Base-by-base conservation (phyloP, 1,284 basidiomycete genomes). In the Phlebopus sp. region DNA sequence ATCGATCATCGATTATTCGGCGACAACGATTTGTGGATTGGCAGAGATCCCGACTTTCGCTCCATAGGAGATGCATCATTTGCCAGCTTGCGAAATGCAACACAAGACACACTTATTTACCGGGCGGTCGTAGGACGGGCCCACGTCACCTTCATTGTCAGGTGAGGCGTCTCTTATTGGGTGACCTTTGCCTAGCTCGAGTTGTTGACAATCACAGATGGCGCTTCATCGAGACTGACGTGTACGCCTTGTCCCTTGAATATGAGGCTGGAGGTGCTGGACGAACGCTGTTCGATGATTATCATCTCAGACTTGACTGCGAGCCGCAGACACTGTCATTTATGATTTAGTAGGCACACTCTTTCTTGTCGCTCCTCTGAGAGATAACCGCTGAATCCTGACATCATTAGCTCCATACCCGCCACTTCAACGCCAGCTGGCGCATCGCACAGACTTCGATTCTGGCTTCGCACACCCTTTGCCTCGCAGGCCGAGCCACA, bases 201-300 rank as follows among this genome's bases (percentile, higher is more conserved):
- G 40, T n/a, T 41, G 30, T 32, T 19, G 17, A 31, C 39, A 6
- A n/a, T 27, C 34, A 21, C 54, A 81, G 80, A 54, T 81, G 78
- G 76, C 62, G 67, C 30, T 57, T 57, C 41, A 43, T 74, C 23
- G 65, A 68, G 19, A 69, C 70, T 3, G 69, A 67, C 11, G 35
- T 74, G 21, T 81, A 78, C 49, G 68, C 68, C 31, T 75, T 81
- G 52, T 74, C 74, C 5, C 58, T 84, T 53, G 79, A 79, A 15
- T 84, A 83, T 54, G 81, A 81, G 46, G 77, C 78, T 3, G 72
- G 71, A 41, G 81, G 81, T 1, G 76, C 77, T 0, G 81, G 81
- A 13, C 70, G 64, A 36, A 65, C 64, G 19, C 59, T 82, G 13
- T 72, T 84, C 46, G 73, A 77, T n/a, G 71, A 80, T 48, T 64